phyloP scores from a whole-genome alignment of 1,139 yeast species.

The Suhomyces guaymorum region DNA sequence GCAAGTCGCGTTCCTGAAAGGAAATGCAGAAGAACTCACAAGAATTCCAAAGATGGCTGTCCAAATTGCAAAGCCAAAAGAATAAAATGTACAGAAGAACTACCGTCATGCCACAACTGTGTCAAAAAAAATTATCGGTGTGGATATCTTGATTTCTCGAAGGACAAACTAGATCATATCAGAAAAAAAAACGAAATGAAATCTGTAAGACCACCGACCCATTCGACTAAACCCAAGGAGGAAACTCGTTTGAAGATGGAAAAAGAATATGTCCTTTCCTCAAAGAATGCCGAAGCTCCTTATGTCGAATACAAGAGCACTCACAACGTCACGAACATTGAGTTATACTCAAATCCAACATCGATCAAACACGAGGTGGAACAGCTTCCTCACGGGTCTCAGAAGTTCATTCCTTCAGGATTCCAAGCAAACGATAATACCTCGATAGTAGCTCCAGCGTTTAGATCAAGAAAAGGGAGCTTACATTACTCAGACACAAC shows the following conservation, averaged over 20 bases:
- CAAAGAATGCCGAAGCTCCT: no score
- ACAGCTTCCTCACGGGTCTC: no score
- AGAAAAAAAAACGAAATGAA: slow-evolving; percentile 35
- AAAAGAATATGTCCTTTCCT: no score
- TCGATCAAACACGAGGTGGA: no score
- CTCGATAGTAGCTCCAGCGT: not conserved
- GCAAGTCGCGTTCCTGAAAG: slow-evolving; percentile 23
- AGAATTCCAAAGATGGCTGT: slow-evolving; percentile 49
- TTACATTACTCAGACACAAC: slow-evolving; percentile 2
- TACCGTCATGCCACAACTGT: slow-evolving; percentile 46
- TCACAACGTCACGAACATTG: no score
- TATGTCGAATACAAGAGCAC: no score
- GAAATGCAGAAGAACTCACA: slow-evolving; percentile 46
- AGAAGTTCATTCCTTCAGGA: no score
- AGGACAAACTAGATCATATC: slow-evolving; percentile 37
- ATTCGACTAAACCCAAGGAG: not conserved
- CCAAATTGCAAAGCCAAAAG: slow-evolving; percentile 48
- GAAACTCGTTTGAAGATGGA: slow-evolving; percentile 4
- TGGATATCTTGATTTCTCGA: slow-evolving; percentile 46
- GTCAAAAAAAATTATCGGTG: slow-evolving; percentile 40
- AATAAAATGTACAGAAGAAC: slow-evolving; percentile 47
- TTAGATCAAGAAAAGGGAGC: not conserved
- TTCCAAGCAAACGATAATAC: not conserved
- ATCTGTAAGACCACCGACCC: no score
- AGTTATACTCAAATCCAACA: no score